Base-by-base conservation (phyloP, 257 asterid species). In the Parsonsia alboflavescens region DNA sequence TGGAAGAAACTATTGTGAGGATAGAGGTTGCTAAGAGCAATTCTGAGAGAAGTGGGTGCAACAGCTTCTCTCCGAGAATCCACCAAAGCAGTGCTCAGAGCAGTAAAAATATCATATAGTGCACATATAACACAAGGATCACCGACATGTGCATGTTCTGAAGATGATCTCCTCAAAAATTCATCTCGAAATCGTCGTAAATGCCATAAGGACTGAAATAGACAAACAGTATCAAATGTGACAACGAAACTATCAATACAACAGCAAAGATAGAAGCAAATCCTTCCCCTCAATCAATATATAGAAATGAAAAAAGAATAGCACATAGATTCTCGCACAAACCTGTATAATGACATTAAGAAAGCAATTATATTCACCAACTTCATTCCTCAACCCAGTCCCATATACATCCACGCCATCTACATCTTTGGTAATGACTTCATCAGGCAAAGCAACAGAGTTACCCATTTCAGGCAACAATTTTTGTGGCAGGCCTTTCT, bases 311-410 rank as follows among this genome's bases (percentile, higher is more conserved):
- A 44, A 24, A 63, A 76, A 73, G 5, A 41, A 70, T 6, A 48
- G 45, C 67, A 5, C 13, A 42, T 17, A 73, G 58, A 66, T 71
- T 77, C 69, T 36, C 68, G 67, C 63, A 81, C 88, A 68, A 79
- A 94, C 99, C 99, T 94, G 99, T 81, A 94, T 94, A 78, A 94
- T 92, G 86, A 94, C 99, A 87, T 94, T 94, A 54, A 94, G 91
- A 85, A 94, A 94, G 83, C 99, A 94, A 84, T 94, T 94, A 79
- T 94, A 92, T 88, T 94, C 97, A 49, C 99, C 99, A 76, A 88
- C 89, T 86, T 94, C 98, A 80, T 94, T 94, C 84, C 83, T 90
- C 22, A 94, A 87, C 82, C 99, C 99, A 50, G 91, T 84, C 57
- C 98, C 98, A 76, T 83, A 89, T 57, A 84, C 75, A 75, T 89